Evolutionary conservation across 1,284 basidiomycete species (phyloP), one percentile per base, ranked within the genome.

Genomic region (Puccinia horiana): DNA sequence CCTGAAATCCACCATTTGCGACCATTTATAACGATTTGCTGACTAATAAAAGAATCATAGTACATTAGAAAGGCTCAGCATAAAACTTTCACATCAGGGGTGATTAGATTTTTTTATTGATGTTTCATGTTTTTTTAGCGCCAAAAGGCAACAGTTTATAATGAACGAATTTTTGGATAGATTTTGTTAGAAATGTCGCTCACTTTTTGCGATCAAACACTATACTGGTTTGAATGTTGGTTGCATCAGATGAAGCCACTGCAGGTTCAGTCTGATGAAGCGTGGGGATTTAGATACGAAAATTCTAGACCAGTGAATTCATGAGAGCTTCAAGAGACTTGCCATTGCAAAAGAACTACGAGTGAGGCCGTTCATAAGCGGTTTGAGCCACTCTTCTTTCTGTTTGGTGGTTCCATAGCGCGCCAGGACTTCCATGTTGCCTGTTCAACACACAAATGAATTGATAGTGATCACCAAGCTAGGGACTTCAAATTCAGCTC

Each of bases 1-100:
- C 96, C 96, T 61, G 94, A 95, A 87, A 98, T 98, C 93, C 94
- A 98, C 96, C 96, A 98, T 90, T 99, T 99, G 88, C 96, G 95
- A 0, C 96, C 96, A 85, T 94, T 96, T 85, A 99, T 92, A 83
- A 97, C 92, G 84, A 98, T 94, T 84, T 95, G 92, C 85, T 95
- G 89, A 69, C 94, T 94, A 86, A 96, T 93, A 84, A 91, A 49
- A 23, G 26, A 40, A 12, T 67, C 29, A 32, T 8, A 14, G 67
- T 44, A 29, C 23, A 56, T 79, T 35, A 49, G 52, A 56, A n/a
- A 32, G 12, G 23, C 35, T 20, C 3, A 35, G n/a, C n/a, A n/a
- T n/a, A n/a, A n/a, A 26, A 5, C 26, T 23, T 11, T 35, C 35
- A 37, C 40, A 40, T 14, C 18, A n/a, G 52, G 12, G 18, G 4